Evolutionary conservation across 306 rosid species (phyloP).

Genomic region (Prunus mira): DNA sequence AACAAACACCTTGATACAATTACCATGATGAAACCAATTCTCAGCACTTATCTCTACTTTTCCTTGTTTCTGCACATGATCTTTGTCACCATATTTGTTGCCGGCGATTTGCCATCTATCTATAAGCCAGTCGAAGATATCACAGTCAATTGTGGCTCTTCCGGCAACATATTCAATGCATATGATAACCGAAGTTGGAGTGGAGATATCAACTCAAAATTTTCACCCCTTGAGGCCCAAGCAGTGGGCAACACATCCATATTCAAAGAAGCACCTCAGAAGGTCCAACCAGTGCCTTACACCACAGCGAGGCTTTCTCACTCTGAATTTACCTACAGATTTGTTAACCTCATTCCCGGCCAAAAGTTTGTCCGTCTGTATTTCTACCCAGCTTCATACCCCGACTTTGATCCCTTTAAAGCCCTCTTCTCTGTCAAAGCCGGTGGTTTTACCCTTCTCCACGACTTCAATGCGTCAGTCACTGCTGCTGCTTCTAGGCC

Average conservation of each 20-base stretch:
- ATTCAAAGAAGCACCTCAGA: background rate
- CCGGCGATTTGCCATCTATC: background rate
- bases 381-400: background rate
- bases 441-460: constrained; percentile 7
- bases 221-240: background rate
- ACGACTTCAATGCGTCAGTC: constrained; percentile 12
- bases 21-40: background rate
- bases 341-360: background rate
- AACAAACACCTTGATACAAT: background rate
- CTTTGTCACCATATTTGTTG: background rate
- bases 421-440: constrained; percentile 17
- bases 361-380: constrained; percentile 21
- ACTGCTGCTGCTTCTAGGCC: background rate
- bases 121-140: background rate
- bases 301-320: background rate
- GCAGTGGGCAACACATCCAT: background rate
- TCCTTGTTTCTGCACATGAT: background rate
- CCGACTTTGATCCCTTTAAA: background rate
- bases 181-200: accelerated
- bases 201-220: constrained; percentile 5
- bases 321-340: constrained; percentile 11
- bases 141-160: background rate
- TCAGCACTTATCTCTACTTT: background rate
- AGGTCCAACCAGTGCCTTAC: background rate
- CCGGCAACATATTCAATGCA: accelerated